Conservation (phyloP, 129 eudicot genomes). For the Saposhnikovia divaricata region DNA sequence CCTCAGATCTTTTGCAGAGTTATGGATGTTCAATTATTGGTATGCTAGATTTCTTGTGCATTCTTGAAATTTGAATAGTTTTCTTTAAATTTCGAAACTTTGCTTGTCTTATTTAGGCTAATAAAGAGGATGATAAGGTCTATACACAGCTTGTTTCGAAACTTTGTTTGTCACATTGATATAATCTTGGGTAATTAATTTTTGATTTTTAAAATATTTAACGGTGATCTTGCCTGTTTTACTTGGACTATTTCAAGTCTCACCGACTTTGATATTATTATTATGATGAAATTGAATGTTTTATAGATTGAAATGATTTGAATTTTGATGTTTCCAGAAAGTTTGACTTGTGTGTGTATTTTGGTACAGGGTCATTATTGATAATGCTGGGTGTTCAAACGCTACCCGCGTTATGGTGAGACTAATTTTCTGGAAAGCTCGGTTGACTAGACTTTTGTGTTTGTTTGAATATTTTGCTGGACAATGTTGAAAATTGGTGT, state of each 20-base stretch:
- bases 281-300: conserved; percentile 1
- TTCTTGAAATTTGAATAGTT: no score
- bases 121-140: no score
- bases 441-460: not conserved
- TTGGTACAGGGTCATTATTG: conserved; percentile 72
- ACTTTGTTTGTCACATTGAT: no score
- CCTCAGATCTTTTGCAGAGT: no score
- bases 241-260: not conserved
- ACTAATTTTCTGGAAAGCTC: not conserved
- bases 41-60: no score
- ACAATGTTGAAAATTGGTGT: not conserved
- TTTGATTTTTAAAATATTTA: not conserved
- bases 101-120: no score
- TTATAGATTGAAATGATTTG: conserved; percentile 16
- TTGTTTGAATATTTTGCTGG: not conserved
- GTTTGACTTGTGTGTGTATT: conserved; percentile 8
- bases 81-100: no score
- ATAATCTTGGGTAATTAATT: not conserved
- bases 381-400: conserved; percentile 65
- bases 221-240: not conserved
- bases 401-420: conserved; percentile 75
- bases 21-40: no score
- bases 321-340: conserved; percentile 9
- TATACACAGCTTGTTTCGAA: no score
- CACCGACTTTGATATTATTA: not conserved